Conservation (phyloP, 2,329 filamentous ascomycete species). For the Ophiostoma himal-ulmi region DNA sequence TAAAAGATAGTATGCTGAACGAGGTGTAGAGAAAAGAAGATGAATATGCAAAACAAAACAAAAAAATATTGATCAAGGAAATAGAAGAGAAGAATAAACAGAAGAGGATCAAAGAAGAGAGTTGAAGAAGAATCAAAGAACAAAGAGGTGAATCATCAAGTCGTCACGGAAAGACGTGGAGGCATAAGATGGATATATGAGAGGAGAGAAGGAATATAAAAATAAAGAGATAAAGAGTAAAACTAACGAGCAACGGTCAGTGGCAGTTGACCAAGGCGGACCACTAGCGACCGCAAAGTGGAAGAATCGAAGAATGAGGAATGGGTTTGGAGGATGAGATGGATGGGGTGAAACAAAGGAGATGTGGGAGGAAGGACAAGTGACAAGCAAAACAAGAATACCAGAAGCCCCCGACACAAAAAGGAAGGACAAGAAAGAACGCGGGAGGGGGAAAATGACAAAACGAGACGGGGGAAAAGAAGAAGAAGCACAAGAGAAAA, state of each 20-base stretch:
- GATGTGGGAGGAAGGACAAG: neutral
- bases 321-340: neutral
- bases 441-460: neutral
- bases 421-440: neutral
- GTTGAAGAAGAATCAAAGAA: neutral
- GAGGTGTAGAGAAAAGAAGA: neutral
- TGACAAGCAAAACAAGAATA: too few species aligned
- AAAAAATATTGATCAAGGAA: neutral
- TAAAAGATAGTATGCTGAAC: neutral
- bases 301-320: neutral
- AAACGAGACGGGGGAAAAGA: neutral
- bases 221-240: neutral
- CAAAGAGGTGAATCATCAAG: slow-evolving; percentile 8
- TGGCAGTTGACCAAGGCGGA: slow-evolving; percentile 7
- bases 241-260: neutral
- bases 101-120: neutral
- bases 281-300: slow-evolving; percentile 8
- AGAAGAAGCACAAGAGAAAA: neutral
- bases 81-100: neutral
- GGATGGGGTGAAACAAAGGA: neutral
- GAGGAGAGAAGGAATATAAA: neutral
- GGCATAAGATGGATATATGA: slow-evolving; percentile 1
- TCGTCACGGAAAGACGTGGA: neutral
- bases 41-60: neutral
- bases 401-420: neutral